Percentiles rank a stretch among this genome's conserved stretches.
Conservation (phyloP, 768 basidiomycete species). For the Grammothele lineata region DNA sequence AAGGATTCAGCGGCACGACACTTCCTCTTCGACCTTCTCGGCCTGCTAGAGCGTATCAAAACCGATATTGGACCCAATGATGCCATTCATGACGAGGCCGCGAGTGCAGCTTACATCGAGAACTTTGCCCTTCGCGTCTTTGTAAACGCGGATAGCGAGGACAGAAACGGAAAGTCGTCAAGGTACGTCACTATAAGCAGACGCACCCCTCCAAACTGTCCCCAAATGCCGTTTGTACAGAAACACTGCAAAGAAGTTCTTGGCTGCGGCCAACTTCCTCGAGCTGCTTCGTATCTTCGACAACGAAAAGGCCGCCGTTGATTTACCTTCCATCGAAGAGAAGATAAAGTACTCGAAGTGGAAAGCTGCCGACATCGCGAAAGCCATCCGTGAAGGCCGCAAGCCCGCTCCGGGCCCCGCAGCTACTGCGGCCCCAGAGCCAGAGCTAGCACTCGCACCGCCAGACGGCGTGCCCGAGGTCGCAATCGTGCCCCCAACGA, state of each 20-base stretch:
- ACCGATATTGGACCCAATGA: constrained; percentile 67
- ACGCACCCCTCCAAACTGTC: background rate
- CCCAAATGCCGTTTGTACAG: constrained; percentile 37
- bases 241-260: constrained; percentile 89
- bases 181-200: too few species aligned
- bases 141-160: constrained; percentile 84
- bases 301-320: constrained; percentile 36
- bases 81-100: constrained; percentile 77
- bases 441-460: background rate
- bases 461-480: constrained; percentile 18
- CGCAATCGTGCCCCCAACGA: constrained; percentile 17
- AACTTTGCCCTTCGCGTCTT: constrained; percentile 95
- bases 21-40: constrained; percentile 71
- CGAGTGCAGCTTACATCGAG: constrained; percentile 86
- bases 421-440: constrained; percentile 49
- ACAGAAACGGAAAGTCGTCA: constrained; percentile 70
- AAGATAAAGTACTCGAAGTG: constrained; percentile 95
- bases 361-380: constrained; percentile 95
- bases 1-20: constrained; percentile 60
- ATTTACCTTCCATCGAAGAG: constrained; percentile 53
- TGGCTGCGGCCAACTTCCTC: constrained; percentile 92
- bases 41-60: constrained; percentile 79
- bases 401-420: constrained; percentile 79
- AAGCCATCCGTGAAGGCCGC: constrained; percentile 91
- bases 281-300: constrained; percentile 78